A percentile compares a stretch with the other conserved stretches of the same genome.
These are phyloP conservation scores for Filobasidium wieringae DNA, from an alignment of 768 basidiomycete genomes.

Conservation along the genomic window DNA sequence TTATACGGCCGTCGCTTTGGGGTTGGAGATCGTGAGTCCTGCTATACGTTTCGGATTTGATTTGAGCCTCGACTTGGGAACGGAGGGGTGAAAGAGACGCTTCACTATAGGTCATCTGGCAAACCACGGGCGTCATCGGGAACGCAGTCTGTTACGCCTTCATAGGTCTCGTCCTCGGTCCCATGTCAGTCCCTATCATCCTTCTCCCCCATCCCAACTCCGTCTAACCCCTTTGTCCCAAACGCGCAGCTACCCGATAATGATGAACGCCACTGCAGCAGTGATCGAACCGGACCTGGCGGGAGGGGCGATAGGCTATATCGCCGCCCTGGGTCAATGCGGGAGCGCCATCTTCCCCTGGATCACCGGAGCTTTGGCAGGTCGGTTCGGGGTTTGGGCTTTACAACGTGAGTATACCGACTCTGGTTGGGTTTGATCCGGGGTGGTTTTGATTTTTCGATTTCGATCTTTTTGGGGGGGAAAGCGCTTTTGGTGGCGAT, in stretches of 20 bases:
- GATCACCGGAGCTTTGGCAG: conserved; percentile 6
- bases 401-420: no score
- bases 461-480: no score
- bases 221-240: background rate
- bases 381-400: conserved; percentile 8
- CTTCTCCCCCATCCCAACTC: background rate
- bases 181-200: conserved; percentile 47
- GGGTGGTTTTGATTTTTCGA: no score
- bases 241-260: conserved; percentile 42
- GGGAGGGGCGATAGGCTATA: conserved; percentile 40
- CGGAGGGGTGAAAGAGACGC: background rate
- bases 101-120: conserved; percentile 48
- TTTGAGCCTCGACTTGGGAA: background rate
- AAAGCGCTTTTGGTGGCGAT: conserved; percentile 10
- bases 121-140: conserved; percentile 53
- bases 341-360: conserved; percentile 41
- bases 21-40: conserved; percentile 8
- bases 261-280: conserved; percentile 58
- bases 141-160: conserved; percentile 55
- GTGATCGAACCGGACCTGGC: conserved; percentile 62
- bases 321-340: conserved; percentile 31
- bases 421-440: no score
- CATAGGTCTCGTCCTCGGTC: conserved; percentile 59
- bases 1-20: conserved; percentile 34
- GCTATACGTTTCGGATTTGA: no score